Percentiles rank a stretch among this genome's conserved stretches.
Evolutionary conservation across 2,329 filamentous ascomycete species (phyloP).

Genomic region (Furcasterigmium furcatum): DNA sequence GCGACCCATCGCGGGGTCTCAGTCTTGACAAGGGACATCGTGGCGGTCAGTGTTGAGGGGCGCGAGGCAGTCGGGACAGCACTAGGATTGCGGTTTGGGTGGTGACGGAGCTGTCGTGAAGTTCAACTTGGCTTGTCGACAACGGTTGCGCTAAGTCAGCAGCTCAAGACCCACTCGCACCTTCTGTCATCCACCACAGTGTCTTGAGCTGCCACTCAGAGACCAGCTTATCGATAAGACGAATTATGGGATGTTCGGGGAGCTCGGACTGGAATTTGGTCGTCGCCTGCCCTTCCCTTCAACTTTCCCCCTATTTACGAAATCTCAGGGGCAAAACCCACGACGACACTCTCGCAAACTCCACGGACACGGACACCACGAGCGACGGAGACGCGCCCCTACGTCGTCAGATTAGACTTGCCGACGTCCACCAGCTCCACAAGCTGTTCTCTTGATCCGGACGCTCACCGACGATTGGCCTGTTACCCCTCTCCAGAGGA

Average conservation of each 20-base stretch:
- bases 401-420: not conserved
- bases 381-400: not conserved
- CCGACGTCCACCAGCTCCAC: not conserved
- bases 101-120: not conserved
- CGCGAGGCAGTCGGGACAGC: no score
- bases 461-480: not conserved
- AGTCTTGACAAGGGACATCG: slow-evolving; percentile 18
- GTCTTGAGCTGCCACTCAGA: not conserved
- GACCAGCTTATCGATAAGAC: not conserved
- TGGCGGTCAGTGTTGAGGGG: no score
- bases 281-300: not conserved
- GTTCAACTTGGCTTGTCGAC: not conserved
- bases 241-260: not conserved
- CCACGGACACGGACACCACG: not conserved
- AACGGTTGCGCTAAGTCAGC: not conserved
- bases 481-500: no score
- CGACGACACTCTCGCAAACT: not conserved
- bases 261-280: not conserved
- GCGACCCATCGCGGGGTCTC: slow-evolving; percentile 74
- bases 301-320: not conserved
- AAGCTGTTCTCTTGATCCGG: not conserved
- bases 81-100: not conserved
- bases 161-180: not conserved
- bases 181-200: not conserved
- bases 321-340: not conserved